These are phyloP conservation scores for Penicillium nordicum DNA, from an alignment of 2,329 filamentous ascomycete genomes.

Conservation along the genomic window DNA sequence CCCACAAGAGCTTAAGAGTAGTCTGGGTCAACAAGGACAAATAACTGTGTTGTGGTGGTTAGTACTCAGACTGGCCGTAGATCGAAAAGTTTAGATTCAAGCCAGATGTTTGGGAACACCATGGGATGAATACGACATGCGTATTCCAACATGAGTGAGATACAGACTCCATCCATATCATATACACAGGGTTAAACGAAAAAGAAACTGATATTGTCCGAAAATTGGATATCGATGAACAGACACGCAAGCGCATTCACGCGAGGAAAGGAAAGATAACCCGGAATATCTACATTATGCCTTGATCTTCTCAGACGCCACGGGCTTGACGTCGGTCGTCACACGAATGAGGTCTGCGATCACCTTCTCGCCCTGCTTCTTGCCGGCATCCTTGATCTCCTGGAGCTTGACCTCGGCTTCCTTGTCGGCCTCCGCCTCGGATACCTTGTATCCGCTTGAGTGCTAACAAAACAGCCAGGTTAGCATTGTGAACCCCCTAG, in stretches of 20 bases:
- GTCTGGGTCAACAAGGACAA: background rate
- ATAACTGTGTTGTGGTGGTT: background rate
- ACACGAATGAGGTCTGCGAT: slow-evolving; percentile 77
- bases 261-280: slow-evolving; percentile 14
- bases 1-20: background rate
- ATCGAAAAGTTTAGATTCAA: background rate
- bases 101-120: background rate
- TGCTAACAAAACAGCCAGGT: slow-evolving; percentile 56
- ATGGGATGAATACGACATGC: background rate
- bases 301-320: slow-evolving; percentile 53
- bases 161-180: background rate
- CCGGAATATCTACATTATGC: slow-evolving; percentile 27
- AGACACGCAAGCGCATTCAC: slow-evolving; percentile 21
- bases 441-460: slow-evolving; percentile 81
- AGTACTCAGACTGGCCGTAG: background rate
- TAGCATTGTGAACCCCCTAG: background rate
- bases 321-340: slow-evolving; percentile 79
- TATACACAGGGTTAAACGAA: background rate
- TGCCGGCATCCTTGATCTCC: slow-evolving; percentile 75
- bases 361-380: slow-evolving; percentile 75
- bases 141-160: background rate
- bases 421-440: slow-evolving; percentile 73
- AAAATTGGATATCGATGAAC: slow-evolving; percentile 26
- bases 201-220: slow-evolving; percentile 18
- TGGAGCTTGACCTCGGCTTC: slow-evolving; percentile 78